Base-by-base conservation (phyloP, 208 protist species). In the Leishmania mexicana region DNA sequence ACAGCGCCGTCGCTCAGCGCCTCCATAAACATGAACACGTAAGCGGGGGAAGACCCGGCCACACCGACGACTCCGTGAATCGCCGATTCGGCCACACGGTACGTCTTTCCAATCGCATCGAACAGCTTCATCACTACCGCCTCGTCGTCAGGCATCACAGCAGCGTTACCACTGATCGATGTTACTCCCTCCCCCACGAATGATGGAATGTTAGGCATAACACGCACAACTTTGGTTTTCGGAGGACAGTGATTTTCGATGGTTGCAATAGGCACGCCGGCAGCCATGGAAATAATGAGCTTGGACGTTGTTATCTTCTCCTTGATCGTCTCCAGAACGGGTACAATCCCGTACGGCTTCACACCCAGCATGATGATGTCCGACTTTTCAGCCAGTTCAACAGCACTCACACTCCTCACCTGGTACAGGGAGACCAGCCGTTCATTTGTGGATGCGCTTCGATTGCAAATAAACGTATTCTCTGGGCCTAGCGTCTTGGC, bases 1-100 rank as follows among this genome's bases (percentile, higher is more conserved):
- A 99, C 98, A 54, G 96, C 98, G 28, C 95, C 99, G 73, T 99
- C 99, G n/a, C 92, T 91, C 51, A 99, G 87, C 2, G 98, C 98
- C 83, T 99, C 98, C 77, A 99, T 96, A 80, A 99, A 96, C 83
- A 98, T 85, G 83, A 98, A 99, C 1, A 98, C 96, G 76, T 99
- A 99, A 0, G 98, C 99, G 5, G 98, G 98, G 0, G 98, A 98
- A 6, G 90, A 97, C 13, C 99, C 99, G 31, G 91, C 92, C 8
- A 99, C 90, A 42, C 98, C 98, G n/a, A 98, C 97, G n/a, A 98
- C 97, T 75, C 97, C 96, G 60, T 99, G 90, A 62, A 96, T 95
- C n/a, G 89, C 83, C 51, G 89, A 89, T 68, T 98, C 94, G 4
- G 85, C 42, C 13, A 98, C 86, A 47, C 92, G 80, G 74, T 87